Conservation (phyloP, 1,139 yeast species). For the Taphrina confusa region DNA sequence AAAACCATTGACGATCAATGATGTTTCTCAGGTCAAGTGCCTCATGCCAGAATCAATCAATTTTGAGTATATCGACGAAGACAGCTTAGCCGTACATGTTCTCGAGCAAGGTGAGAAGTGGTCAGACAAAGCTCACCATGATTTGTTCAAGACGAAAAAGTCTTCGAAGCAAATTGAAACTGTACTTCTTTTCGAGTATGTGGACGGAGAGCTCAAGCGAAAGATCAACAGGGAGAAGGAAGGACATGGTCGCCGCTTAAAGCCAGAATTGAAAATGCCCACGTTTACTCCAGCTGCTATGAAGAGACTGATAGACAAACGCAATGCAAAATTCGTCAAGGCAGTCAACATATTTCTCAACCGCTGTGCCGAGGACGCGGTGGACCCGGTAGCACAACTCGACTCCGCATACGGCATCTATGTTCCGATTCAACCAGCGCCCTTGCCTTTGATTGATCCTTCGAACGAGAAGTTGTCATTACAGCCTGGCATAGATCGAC, state of each 20-base stretch:
- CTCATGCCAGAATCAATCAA: conserved; percentile 68
- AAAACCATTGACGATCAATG: conserved; percentile 45
- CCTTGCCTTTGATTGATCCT: background rate
- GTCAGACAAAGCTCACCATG: conserved; percentile 38
- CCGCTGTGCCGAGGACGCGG: conserved; percentile 45
- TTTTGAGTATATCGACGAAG: conserved; percentile 61
- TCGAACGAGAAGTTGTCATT: background rate
- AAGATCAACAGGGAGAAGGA: conserved; percentile 44
- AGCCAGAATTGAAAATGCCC: conserved; percentile 50
- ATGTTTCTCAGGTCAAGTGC: conserved; percentile 64
- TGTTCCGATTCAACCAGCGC: conserved; percentile 53
- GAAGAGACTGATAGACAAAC: conserved; percentile 59
- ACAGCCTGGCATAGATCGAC: conserved; percentile 11
- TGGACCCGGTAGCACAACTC: conserved; percentile 50
- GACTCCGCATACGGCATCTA: conserved; percentile 45
- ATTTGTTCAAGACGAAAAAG: conserved; percentile 32
- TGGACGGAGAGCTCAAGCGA: conserved; percentile 62
- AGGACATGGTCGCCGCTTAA: conserved; percentile 36
- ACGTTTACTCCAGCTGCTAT: conserved; percentile 55
- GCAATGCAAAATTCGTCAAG: conserved; percentile 57
- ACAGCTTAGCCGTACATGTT: conserved; percentile 42
- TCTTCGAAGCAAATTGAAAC: conserved; percentile 32
- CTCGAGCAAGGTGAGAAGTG: conserved; percentile 36
- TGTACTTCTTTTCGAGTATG: conserved; percentile 70
- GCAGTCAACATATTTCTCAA: conserved; percentile 52